Conservation (phyloP, 2,329 filamentous ascomycete species). For the Ampelomyces quisqualis region DNA sequence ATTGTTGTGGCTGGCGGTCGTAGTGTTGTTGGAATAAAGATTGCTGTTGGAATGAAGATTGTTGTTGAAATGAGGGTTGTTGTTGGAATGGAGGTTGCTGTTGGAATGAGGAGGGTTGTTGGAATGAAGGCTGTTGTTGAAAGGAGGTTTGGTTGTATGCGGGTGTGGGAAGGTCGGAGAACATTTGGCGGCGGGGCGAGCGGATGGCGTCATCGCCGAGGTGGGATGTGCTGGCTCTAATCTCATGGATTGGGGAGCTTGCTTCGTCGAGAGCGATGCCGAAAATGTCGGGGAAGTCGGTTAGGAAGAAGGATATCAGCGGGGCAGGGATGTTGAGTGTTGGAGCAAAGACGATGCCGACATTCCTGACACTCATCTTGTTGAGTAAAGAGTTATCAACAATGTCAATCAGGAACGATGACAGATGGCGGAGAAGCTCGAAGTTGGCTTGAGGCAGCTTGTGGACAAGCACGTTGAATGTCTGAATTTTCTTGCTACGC, state of each 20-base stretch:
- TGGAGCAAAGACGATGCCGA: conserved; percentile 96
- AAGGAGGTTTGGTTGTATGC: conserved; percentile 61
- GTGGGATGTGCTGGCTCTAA: conserved; percentile 45
- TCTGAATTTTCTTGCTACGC: conserved; percentile 71
- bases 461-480: conserved; percentile 76
- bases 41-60: neutral
- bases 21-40: conserved; percentile 16
- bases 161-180: conserved; percentile 65
- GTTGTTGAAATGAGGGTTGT: conserved; percentile 3
- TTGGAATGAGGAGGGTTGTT: neutral
- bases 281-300: conserved; percentile 86
- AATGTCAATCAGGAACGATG: conserved; percentile 86
- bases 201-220: conserved; percentile 60
- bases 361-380: conserved; percentile 96
- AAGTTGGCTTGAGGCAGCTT: conserved; percentile 78
- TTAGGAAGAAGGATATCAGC: conserved; percentile 89
- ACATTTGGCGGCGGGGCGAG: conserved; percentile 65
- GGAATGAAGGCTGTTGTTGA: conserved; percentile 17
- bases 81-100: conserved; percentile 54
- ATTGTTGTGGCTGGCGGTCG: conserved; percentile 28
- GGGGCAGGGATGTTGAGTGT: conserved; percentile 95
- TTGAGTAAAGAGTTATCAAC: conserved; percentile 87
- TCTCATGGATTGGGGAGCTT: conserved; percentile 48
- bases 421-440: conserved; percentile 78
- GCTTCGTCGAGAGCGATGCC: conserved; percentile 64